Evolutionary conservation across 2,329 filamentous ascomycete genomes (phyloP), one percentile per base, ranked within the genome.

Genomic region (Ophiostoma triangulosporum): DNA sequence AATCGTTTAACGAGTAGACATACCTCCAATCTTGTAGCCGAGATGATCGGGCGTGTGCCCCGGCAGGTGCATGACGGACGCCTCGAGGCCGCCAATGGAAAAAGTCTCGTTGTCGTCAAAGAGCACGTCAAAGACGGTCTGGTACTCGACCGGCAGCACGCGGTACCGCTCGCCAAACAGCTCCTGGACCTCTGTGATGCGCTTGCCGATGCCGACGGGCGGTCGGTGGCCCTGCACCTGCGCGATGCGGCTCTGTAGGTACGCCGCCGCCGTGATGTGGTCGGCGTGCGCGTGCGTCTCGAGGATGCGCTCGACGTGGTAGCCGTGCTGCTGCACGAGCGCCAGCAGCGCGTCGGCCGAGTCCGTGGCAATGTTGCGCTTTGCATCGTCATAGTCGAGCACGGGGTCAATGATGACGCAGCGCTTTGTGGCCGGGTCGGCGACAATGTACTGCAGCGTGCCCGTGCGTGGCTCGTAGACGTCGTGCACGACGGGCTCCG

Each of bases 221-320:
- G 76, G 73, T 1, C 54, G 32, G 0, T 45, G 31, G 20, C 62
- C 65, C 43, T 73, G 68, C 0, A 53, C 51, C 7, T 65, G 56
- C 0, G 62, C 57, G 0, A 81, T 66, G 2, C 60, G 62, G 0
- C 64, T 62, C 59, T 80, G 76, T 0, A 84, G 68, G 60, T 83
- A 84, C 4, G 70, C 69, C 0, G 79, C 70, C 0, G 80, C 74
- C 0, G 77, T 83, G 0, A 83, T 57, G 56, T 83, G 78, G 53
- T 83, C 77, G 3, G 78, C 78, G 56, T 82, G 76, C 0, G 70
- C 73, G 61, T 84, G 80, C 0, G 81, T 84, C 58, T 84, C 81
- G 3, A 84, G 69, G 17, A 84, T 77, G 38, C 64, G 66, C 0
- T 68, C 65, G 9, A 83, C 61, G 0, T 57, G 69, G 60, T 80